Evolutionary conservation across 2,329 filamentous ascomycete species (phyloP).

Genomic region (Pseudogymnoascus sp.): DNA sequence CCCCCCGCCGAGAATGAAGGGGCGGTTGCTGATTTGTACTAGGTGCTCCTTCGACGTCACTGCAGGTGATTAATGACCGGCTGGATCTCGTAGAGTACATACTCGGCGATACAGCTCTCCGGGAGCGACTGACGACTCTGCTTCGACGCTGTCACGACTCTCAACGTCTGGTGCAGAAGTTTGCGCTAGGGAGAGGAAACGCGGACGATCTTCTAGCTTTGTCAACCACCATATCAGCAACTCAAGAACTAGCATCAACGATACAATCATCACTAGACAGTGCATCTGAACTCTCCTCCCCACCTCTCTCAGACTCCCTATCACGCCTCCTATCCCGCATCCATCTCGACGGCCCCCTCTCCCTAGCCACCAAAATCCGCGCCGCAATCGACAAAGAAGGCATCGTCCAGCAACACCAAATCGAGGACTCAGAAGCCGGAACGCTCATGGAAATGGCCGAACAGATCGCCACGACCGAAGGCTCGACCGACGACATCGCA

Average conservation of each 20-base stretch:
- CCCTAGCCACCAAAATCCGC: constrained; percentile 64
- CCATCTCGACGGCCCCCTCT: constrained; percentile 56
- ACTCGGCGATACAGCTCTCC: constrained; percentile 56
- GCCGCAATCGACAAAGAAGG: constrained; percentile 88
- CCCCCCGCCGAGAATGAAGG: too few relatives aligned
- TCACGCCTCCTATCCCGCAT: constrained; percentile 48
- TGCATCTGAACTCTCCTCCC: background rate
- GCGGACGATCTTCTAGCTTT: constrained; percentile 82
- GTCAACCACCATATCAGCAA: constrained; percentile 71
- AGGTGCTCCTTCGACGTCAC: constrained; percentile 80
- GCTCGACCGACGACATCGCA: constrained; percentile 48
- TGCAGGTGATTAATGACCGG: constrained; percentile 68
- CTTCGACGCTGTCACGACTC: constrained; percentile 76
- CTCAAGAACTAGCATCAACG: constrained; percentile 54
- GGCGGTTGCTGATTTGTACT: background rate
- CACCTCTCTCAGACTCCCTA: constrained; percentile 32
- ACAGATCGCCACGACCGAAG: constrained; percentile 61
- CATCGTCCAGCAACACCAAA: constrained; percentile 69
- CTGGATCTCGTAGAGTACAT: constrained; percentile 77
- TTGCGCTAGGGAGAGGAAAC: constrained; percentile 85
- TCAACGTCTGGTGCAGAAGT: constrained; percentile 85
- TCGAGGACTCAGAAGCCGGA: constrained; percentile 64
- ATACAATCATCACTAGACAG: constrained; percentile 28
- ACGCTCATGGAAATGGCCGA: constrained; percentile 68
- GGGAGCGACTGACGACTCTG: constrained; percentile 61